Evolutionary conservation across 352 stramenopile genomes (phyloP).

Genomic region (Phytophthora palmivora): DNA sequence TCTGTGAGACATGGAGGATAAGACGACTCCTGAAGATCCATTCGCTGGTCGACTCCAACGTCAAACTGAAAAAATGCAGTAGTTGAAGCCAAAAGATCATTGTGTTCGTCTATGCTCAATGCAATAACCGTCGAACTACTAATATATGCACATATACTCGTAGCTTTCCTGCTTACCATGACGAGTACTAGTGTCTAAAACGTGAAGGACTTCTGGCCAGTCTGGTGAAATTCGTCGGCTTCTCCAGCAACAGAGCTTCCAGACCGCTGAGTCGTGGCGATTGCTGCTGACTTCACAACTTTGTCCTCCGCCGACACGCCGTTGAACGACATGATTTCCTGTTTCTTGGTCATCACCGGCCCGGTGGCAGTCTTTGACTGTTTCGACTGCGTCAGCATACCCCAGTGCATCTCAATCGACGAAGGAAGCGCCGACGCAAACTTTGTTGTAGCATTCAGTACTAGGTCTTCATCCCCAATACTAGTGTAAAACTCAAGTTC

Average conservation of each 20-base stretch:
- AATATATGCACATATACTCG: no score
- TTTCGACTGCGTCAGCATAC: slow-evolving; percentile 56
- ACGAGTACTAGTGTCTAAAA: slow-evolving; percentile 13
- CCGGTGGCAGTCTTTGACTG: slow-evolving; percentile 49
- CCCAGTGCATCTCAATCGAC: slow-evolving; percentile 53
- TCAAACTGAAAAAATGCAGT: no score
- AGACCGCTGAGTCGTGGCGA: neutral
- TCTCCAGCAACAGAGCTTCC: slow-evolving; percentile 10
- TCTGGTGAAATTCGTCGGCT: slow-evolving; percentile 7
- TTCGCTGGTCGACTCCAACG: no score
- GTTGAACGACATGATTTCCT: slow-evolving; percentile 64
- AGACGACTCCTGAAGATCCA: no score
- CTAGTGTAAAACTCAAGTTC: slow-evolving; percentile 55
- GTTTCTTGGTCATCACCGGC: no score
- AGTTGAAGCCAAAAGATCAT: no score
- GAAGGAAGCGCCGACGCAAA: slow-evolving; percentile 14
- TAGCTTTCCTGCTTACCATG: neutral
- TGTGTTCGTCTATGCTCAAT: no score
- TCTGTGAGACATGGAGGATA: no score
- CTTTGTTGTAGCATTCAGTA: slow-evolving; percentile 33
- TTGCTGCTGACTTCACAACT: slow-evolving; percentile 5
- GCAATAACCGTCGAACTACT: no score
- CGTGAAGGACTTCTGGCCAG: slow-evolving; percentile 16
- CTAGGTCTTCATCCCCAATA: slow-evolving; percentile 35
- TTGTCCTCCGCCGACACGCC: slow-evolving; percentile 47